Evolutionary conservation across 1,284 basidiomycete species (phyloP), one percentile per base, ranked within the genome.

Genomic region (Cerioporus squamosus): DNA sequence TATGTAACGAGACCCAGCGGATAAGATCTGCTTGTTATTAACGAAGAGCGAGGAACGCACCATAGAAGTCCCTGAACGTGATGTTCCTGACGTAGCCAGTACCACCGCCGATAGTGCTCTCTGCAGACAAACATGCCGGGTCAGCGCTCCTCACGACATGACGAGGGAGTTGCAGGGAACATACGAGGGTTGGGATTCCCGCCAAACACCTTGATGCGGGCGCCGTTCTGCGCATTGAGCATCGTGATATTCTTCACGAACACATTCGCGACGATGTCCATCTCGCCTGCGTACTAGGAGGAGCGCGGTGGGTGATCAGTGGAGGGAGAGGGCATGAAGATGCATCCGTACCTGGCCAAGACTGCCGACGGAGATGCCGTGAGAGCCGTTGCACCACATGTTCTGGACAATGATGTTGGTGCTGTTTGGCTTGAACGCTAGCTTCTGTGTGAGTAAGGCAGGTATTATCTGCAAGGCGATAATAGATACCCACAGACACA

Each of bases 251-350:
- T 83, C 52, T 79, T 79, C 40, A 70, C 81, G 10, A 79, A 76
- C n/a, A 88, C 79, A 65, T 90, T 84, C 57, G 83, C 76, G n/a
- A 89, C 85, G 45, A 91, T 85, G 66, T 88, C 86, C 49, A 80
- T 84, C 60, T 82, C 73, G 7, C 83, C 84, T 17, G 82, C 75
- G 65, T 82, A 87, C 73, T 87, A 79, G 0, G 17, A 31, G 29
- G 18, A n/a, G 5, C 10, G n/a, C 5, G 14, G 17, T 10, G 26
- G 9, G 26, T 9, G 9, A 29, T 9, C 26, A 9, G 6, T 29
- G 26, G 36, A 38, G 24, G n/a, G 71, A 75, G 38, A 22, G 17
- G 22, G 42, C 4, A 22, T 33, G 26, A 23, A 33, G 31, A 18
- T n/a, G n/a, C 24, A 14, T n/a, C 18, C 54, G 2, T 22, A 69